Conservation (phyloP, 176 grass and related monocot genomes). For the Juncus effusus region DNA sequence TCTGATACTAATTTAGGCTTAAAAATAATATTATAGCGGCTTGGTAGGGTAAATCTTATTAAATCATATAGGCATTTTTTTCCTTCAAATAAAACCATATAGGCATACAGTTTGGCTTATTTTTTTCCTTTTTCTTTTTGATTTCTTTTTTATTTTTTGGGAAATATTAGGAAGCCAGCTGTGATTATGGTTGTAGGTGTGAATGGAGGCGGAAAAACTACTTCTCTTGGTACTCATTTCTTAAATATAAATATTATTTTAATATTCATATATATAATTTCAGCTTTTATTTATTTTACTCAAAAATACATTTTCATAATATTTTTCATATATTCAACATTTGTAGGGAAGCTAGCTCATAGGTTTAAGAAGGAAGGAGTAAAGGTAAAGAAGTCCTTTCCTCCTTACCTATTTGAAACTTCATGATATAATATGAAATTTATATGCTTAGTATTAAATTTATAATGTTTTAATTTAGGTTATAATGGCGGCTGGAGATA, state of each 20-base stretch:
- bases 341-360: conserved; percentile 88
- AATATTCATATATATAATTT: conserved; percentile 2
- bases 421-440: too few relatives aligned
- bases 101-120: not conserved
- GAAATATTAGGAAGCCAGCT: conserved; percentile 56
- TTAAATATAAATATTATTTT: not conserved
- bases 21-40: too few relatives aligned
- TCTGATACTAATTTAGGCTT: too few relatives aligned
- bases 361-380: conserved; percentile 94
- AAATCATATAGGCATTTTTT: too few relatives aligned
- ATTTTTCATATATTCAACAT: conserved; percentile 19
- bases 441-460: not conserved
- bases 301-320: conserved; percentile 2
- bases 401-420: not conserved
- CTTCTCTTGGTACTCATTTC: conserved; percentile 58
- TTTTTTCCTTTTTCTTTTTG: conserved; percentile 3
- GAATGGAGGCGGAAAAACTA: conserved; percentile 96
- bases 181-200: conserved; percentile 93
- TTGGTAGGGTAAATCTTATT: too few relatives aligned
- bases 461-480: conserved; percentile 33
- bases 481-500: conserved; percentile 95
- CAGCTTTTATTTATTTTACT: too few relatives aligned
- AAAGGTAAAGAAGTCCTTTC: conserved; percentile 43
- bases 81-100: not conserved
- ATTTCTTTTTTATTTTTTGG: not conserved